Percentiles rank a stretch among this genome's conserved stretches.
Evolutionary conservation across 2,329 filamentous ascomycete species (phyloP).

Genomic region (Botryotinia calthae): DNA sequence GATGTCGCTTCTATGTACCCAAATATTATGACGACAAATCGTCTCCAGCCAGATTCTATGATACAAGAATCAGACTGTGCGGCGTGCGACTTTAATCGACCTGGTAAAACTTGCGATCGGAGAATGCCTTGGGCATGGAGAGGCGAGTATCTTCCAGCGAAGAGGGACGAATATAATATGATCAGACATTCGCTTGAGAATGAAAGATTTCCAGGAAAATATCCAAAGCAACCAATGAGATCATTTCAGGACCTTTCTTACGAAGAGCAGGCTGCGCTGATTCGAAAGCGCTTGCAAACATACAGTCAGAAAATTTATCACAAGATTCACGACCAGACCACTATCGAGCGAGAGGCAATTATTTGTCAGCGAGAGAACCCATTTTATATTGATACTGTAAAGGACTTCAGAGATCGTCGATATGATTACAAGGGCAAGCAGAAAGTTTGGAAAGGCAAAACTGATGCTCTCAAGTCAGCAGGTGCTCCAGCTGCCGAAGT

Average conservation of each 20-base stretch:
- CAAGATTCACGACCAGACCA: constrained; percentile 95
- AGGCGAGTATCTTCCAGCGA: constrained; percentile 94
- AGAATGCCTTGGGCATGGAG: constrained; percentile 96
- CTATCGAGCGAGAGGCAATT: constrained; percentile 90
- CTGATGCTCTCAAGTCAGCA: constrained; percentile 77
- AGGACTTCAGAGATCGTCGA: constrained; percentile 91
- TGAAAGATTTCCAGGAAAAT: constrained; percentile 83
- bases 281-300: constrained; percentile 83
- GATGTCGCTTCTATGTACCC: constrained; percentile 99
- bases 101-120: constrained; percentile 94
- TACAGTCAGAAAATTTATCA: constrained; percentile 99
- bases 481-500: constrained; percentile 75
- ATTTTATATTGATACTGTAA: constrained; percentile 96
- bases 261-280: constrained; percentile 77
- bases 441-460: constrained; percentile 98
- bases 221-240: constrained; percentile 65
- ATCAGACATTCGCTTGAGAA: constrained; percentile 88
- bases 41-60: constrained; percentile 98
- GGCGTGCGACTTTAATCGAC: constrained; percentile 96
- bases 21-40: constrained; percentile 99
- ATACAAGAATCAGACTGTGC: constrained; percentile 94
- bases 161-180: constrained; percentile 99
- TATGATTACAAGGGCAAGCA: constrained; percentile 99
- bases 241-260: constrained; percentile 76
- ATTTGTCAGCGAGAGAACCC: constrained; percentile 98